Evolutionary conservation across 257 asterid species (phyloP), one percentile per base, ranked within the genome.

Genomic region (Mentha longifolia): DNA sequence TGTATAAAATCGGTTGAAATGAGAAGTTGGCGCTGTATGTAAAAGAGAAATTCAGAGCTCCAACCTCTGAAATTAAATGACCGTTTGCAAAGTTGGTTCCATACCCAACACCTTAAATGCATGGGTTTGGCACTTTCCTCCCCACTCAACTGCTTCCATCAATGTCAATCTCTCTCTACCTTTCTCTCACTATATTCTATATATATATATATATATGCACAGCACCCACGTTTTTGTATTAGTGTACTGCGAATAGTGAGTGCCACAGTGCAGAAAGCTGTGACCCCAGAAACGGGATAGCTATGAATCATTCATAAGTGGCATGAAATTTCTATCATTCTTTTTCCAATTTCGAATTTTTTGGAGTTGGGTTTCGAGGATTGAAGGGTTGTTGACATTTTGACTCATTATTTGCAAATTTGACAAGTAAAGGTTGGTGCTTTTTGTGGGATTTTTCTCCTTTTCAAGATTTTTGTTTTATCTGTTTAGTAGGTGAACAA

Each of bases 401-500:
- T 33, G 79, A 79, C 86, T 67, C 66, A 16, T 61, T 67, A 77
- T 51, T 80, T 78, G 81, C 56, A 42, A 72, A 39, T 37, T 77
- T 70, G 71, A 75, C 92, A 80, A 79, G 85, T 74, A 77, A 80
- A 84, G 86, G 84, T 85, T 59, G 80, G 84, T 76, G 65, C 49
- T 35, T 71, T 70, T 69, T 8, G 42, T 14, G 54, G 39, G 8
- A 67, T 58, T 58, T 58, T 19, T 5, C n/a, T 63, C 10, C 2
- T 61, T 41, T 70, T 7, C 39, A 74, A 70, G 35, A 42, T 67
- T 74, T 37, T 64, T 16, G 62, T 15, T 11, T 74, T 80, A 57
- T 85, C 82, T 68, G 73, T 62, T 85, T 77, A 92, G 96, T 87
- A 79, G 98, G 85, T 89, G 89, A 88, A 80, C 98, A 72, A 89